These are phyloP conservation scores for Cicer arietinum DNA, from an alignment of 306 rosid genomes.

Conservation along the genomic window DNA sequence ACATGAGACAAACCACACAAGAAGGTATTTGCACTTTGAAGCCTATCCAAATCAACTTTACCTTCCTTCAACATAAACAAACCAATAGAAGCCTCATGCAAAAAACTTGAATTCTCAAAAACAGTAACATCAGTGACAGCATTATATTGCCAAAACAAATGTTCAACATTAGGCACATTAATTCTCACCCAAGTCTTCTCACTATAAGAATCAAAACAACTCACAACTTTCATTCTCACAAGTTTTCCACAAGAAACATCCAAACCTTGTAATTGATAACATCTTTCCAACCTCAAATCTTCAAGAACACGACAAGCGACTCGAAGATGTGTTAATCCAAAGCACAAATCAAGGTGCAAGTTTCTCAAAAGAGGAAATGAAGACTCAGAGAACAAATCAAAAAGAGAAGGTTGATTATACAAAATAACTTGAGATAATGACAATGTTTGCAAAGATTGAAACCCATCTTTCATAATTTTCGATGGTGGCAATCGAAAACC, in stretches of 20 bases:
- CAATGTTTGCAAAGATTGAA: slow-evolving; percentile 55
- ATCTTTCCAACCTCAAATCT: slow-evolving; percentile 60
- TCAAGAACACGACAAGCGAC: slow-evolving; percentile 58
- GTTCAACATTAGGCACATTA: slow-evolving; percentile 54
- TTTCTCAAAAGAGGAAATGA: slow-evolving; percentile 65
- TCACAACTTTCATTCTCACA: slow-evolving; percentile 45
- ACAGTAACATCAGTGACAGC: slow-evolving; percentile 48
- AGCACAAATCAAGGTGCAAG: slow-evolving; percentile 58
- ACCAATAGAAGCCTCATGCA: slow-evolving; percentile 63
- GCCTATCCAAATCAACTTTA: slow-evolving; percentile 44
- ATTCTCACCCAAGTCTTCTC: slow-evolving; percentile 62
- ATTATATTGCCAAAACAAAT: slow-evolving; percentile 62
- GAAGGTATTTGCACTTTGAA: slow-evolving; percentile 60
- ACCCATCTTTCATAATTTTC: slow-evolving; percentile 62
- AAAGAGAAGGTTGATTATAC: slow-evolving; percentile 56
- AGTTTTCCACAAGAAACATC: slow-evolving; percentile 57
- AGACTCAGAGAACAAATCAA: slow-evolving; percentile 62
- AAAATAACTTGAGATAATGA: slow-evolving; percentile 56
- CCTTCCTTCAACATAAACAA: slow-evolving; percentile 49
- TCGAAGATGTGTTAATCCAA: slow-evolving; percentile 56
- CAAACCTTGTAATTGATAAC: slow-evolving; percentile 60
- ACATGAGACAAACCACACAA: slow-evolving; percentile 62
- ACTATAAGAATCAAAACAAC: slow-evolving; percentile 60
- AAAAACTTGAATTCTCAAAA: slow-evolving; percentile 47
- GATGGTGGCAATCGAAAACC: slow-evolving; percentile 81